phyloP scores from a whole-genome alignment of 31 red algal species.

The Odonthalia washingtoniensis region DNA sequence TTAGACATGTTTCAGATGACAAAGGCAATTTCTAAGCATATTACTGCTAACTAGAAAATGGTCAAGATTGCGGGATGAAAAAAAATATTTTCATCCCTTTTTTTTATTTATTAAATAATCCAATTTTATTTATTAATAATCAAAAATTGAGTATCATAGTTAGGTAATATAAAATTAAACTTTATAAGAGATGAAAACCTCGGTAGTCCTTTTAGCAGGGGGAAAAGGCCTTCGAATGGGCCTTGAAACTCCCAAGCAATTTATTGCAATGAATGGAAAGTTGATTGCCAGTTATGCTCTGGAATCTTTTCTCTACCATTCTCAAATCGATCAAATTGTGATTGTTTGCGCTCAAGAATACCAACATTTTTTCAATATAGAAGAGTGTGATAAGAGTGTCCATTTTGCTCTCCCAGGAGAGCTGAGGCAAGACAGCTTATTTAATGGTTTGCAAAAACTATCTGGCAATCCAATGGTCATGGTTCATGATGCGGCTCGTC shows the following conservation, averaged over 20 bases:
- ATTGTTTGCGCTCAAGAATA: constrained; percentile 1
- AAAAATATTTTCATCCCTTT: too few relatives aligned
- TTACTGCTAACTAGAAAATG: too few relatives aligned
- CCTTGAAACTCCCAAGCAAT: constrained; percentile 2
- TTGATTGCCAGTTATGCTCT: not conserved
- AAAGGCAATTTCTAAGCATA: too few relatives aligned
- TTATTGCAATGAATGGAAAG: not conserved
- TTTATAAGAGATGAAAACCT: too few relatives aligned
- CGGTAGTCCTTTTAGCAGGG: constrained; percentile 1
- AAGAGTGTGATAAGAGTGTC: not conserved
- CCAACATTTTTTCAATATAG: not conserved
- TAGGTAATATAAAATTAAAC: too few relatives aligned
- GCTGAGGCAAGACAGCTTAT: not conserved
- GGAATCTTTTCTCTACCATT: not conserved
- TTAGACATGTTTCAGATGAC: too few relatives aligned
- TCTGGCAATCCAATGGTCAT: constrained; percentile 9
- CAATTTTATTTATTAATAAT: too few relatives aligned
- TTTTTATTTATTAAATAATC: too few relatives aligned
- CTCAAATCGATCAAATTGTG: not conserved
- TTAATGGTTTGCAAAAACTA: not conserved
- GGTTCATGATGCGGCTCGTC: constrained; percentile 13
- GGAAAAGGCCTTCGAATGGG: not conserved
- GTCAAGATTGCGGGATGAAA: too few relatives aligned
- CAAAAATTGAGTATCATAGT: too few relatives aligned
- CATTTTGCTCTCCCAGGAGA: constrained; percentile 7